Evolutionary conservation across 495 filamentous ascomycete species (phyloP).

Genomic region (Geopyxis carbonaria): DNA sequence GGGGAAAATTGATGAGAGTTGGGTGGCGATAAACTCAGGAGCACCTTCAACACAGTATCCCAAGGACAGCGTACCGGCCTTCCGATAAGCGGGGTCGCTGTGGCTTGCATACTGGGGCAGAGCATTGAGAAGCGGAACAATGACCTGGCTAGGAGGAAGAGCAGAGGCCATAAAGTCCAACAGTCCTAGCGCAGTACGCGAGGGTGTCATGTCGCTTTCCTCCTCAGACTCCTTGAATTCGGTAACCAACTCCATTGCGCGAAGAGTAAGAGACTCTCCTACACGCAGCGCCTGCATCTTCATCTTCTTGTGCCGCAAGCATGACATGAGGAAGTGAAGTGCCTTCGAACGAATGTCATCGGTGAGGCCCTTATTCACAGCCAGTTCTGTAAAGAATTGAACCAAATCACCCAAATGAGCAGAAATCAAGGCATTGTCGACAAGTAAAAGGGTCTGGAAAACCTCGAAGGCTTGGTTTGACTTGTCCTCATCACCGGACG

Average conservation of each 20-base stretch:
- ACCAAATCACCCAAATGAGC: constrained; percentile 78
- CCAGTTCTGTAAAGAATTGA: constrained; percentile 83
- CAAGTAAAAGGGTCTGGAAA: constrained; percentile 87
- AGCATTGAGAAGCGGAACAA: constrained; percentile 74
- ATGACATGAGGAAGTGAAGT: constrained; percentile 83
- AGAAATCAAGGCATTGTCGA: constrained; percentile 67
- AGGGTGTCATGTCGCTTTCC: constrained; percentile 74
- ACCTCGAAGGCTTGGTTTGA: constrained; percentile 85
- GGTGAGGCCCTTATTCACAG: constrained; percentile 52
- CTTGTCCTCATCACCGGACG: constrained; percentile 64
- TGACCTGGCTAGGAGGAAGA: constrained; percentile 82
- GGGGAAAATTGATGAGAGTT: constrained; percentile 46
- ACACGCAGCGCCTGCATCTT: constrained; percentile 90
- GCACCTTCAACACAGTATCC: constrained; percentile 94
- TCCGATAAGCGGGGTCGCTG: constrained; percentile 55
- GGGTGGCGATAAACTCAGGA: constrained; percentile 42
- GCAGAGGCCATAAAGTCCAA: constrained; percentile 76
- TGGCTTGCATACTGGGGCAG: constrained; percentile 64
- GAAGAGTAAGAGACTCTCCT: constrained; percentile 66
- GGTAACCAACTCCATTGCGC: constrained; percentile 69
- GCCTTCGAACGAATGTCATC: constrained; percentile 81
- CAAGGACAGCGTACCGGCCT: constrained; percentile 78
- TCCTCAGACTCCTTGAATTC: constrained; percentile 44
- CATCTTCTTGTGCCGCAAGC: constrained; percentile 75
- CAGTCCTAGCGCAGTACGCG: constrained; percentile 67